Percentiles rank a stretch among this genome's conserved stretches.
Conservation (phyloP, 2,329 filamentous ascomycete species). For the Cladosporium sp. region DNA sequence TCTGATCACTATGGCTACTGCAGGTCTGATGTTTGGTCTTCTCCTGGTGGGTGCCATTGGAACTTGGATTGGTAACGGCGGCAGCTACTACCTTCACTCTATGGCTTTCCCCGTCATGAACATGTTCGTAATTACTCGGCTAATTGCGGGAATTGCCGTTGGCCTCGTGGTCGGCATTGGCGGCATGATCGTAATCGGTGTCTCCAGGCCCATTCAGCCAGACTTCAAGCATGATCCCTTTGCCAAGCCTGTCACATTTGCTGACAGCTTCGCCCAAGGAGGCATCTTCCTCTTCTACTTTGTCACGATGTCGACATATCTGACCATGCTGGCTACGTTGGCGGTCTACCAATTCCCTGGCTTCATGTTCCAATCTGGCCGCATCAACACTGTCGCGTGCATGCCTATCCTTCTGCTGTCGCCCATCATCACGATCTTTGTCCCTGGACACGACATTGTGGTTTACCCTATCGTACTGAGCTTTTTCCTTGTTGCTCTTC, state of each 20-base stretch:
- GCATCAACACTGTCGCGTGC: slow-evolving; percentile 56
- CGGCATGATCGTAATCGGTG: slow-evolving; percentile 45
- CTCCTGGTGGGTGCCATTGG: slow-evolving; percentile 61
- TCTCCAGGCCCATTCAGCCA: slow-evolving; percentile 37
- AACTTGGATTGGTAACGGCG: slow-evolving; percentile 63
- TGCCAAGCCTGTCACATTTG: background rate
- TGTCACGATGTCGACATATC: slow-evolving; percentile 58
- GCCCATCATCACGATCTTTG: slow-evolving; percentile 56
- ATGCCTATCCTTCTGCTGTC: slow-evolving; percentile 59
- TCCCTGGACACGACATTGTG: slow-evolving; percentile 52
- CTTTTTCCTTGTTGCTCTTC: slow-evolving; percentile 52
- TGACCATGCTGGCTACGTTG: slow-evolving; percentile 56
- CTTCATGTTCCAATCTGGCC: slow-evolving; percentile 58
- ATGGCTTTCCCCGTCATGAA: slow-evolving; percentile 58
- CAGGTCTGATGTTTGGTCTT: slow-evolving; percentile 57
- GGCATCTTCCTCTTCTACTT: slow-evolving; percentile 63
- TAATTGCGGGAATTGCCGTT: slow-evolving; percentile 45
- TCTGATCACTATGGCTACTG: slow-evolving; percentile 53
- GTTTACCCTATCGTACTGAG: slow-evolving; percentile 59
- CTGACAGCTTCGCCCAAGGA: slow-evolving; percentile 33
- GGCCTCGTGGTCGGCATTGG: slow-evolving; percentile 53
- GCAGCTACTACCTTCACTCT: slow-evolving; percentile 61
- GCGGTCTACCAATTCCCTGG: slow-evolving; percentile 51
- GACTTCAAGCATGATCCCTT: too few species aligned
- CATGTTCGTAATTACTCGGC: slow-evolving; percentile 56